A percentile compares a stretch with the other conserved stretches of the same genome.
phyloP scores from a whole-genome alignment of 768 basidiomycete species.

The Calvatia gigantea region DNA sequence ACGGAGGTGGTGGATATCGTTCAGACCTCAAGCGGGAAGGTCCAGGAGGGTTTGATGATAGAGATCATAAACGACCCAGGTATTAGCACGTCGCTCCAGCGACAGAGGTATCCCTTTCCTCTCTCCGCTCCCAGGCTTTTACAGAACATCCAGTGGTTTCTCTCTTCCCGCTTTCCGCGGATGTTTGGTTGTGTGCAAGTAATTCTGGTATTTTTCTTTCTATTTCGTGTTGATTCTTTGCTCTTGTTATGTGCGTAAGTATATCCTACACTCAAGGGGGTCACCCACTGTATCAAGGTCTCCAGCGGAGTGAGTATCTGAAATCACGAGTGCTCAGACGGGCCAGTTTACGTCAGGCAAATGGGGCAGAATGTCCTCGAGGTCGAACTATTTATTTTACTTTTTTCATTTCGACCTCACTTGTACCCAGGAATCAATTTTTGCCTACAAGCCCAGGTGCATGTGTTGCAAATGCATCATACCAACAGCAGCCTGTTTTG shows the following conservation, averaged over 20 bases:
- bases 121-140: slow-evolving; percentile 9
- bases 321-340: neutral
- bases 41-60: slow-evolving; percentile 77
- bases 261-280: slow-evolving; percentile 11
- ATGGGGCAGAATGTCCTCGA: neutral
- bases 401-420: neutral
- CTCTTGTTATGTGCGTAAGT: slow-evolving; percentile 21
- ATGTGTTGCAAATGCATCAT: too few relatives aligned
- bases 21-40: slow-evolving; percentile 77
- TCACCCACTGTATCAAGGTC: neutral
- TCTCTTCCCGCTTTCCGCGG: neutral
- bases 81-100: slow-evolving; percentile 45
- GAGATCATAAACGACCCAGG: slow-evolving; percentile 77
- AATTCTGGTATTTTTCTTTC: slow-evolving; percentile 12
- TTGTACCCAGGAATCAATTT: neutral
- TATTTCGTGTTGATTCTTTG: slow-evolving; percentile 7
- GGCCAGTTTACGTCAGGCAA: slow-evolving; percentile 2
- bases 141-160: slow-evolving; percentile 1
- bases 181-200: slow-evolving; percentile 15
- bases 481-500: too few relatives aligned
- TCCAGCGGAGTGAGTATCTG: slow-evolving; percentile 6
- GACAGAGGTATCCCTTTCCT: slow-evolving; percentile 13
- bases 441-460: too few relatives aligned
- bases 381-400: neutral
- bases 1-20: slow-evolving; percentile 55